phyloP scores from a whole-genome alignment of 768 basidiomycete species.

The Omphalotus guepiniiformis region DNA sequence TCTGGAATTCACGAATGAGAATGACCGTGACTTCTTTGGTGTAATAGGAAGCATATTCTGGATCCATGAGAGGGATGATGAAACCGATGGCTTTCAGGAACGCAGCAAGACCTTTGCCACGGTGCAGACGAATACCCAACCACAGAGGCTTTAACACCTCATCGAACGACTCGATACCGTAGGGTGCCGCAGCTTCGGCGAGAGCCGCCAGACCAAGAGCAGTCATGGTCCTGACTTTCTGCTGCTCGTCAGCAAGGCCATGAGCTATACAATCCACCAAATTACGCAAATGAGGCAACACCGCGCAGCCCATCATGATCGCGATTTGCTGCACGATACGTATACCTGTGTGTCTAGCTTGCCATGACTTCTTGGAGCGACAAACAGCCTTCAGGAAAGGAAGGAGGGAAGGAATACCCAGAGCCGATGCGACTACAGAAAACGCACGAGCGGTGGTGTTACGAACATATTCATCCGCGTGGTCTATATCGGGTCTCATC shows the following conservation, averaged over 20 bases:
- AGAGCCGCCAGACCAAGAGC: conserved; percentile 88
- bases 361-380: conserved; percentile 99
- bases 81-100: conserved; percentile 98
- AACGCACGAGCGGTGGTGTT: conserved; percentile 99
- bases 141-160: conserved; percentile 93
- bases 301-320: conserved; percentile 99
- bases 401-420: conserved; percentile 94
- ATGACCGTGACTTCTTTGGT: conserved; percentile 97
- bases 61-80: conserved; percentile 99
- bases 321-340: conserved; percentile 99
- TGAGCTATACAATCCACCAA: conserved; percentile 95
- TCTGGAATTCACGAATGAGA: conserved; percentile 97
- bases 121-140: conserved; percentile 91
- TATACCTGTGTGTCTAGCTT: conserved; percentile 98
- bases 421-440: conserved; percentile 97
- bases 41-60: conserved; percentile 98
- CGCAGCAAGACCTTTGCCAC: conserved; percentile 91
- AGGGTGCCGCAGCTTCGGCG: conserved; percentile 95
- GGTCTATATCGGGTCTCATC: conserved; percentile 99
- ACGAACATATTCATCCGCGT: conserved; percentile 98
- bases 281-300: conserved; percentile 94
- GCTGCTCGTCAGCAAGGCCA: conserved; percentile 90
- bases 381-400: conserved; percentile 99
- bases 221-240: conserved; percentile 96
- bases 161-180: conserved; percentile 99